phyloP scores from a whole-genome alignment of 148 eudicot species.

The Euryodendron excelsum region DNA sequence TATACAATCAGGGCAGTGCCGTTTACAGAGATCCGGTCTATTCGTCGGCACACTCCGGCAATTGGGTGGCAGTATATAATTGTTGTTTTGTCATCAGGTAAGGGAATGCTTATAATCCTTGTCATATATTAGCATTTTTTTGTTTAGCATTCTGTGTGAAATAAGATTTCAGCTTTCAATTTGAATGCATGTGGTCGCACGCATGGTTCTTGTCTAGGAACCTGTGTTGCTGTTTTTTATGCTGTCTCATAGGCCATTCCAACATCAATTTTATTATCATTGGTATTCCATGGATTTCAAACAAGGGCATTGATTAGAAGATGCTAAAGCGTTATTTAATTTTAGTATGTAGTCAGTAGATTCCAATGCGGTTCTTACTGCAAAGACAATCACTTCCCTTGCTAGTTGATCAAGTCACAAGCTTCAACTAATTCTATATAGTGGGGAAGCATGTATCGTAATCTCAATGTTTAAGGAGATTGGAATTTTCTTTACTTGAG shows the following conservation, averaged over 20 bases:
- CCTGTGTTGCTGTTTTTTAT: background rate
- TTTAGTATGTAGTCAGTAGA: background rate
- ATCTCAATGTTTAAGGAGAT: background rate
- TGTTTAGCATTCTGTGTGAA: background rate
- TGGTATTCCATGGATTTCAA: background rate
- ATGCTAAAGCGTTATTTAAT: background rate
- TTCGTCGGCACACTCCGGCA: conserved; percentile 83
- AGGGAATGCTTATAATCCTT: background rate
- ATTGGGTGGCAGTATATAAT: conserved; percentile 94
- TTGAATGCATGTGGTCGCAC: background rate
- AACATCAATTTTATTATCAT: background rate
- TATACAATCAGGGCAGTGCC: conserved; percentile 84
- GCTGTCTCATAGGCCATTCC: background rate
- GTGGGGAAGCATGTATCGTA: background rate
- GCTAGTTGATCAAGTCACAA: background rate
- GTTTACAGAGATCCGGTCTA: conserved; percentile 77
- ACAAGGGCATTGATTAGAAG: background rate
- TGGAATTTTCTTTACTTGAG: background rate
- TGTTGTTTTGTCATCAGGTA: conserved; percentile 83
- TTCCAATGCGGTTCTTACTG: background rate
- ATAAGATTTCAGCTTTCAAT: background rate
- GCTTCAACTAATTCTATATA: background rate
- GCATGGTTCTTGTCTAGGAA: background rate
- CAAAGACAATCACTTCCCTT: background rate
- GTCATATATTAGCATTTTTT: background rate